Conservation (phyloP, 306 rosid species). For the Cotoneaster glaucophyllus region DNA sequence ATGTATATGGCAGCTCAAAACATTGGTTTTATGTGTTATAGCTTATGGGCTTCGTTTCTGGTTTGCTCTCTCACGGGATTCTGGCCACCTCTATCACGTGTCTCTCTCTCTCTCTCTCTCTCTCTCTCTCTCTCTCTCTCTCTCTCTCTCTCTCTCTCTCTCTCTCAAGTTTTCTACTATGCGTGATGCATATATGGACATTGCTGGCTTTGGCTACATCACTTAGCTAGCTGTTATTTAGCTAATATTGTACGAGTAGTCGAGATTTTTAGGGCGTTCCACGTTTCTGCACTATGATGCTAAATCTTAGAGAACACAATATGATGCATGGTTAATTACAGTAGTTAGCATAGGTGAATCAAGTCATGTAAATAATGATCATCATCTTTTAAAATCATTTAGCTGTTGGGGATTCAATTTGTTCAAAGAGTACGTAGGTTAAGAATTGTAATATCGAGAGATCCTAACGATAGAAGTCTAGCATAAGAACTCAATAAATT, state of each 20-base stretch:
- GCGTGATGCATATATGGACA: neutral
- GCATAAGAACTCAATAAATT: no score
- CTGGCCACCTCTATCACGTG: constrained; percentile 58
- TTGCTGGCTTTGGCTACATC: neutral
- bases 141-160: neutral
- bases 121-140: constrained; percentile 19
- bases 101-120: constrained; percentile 23
- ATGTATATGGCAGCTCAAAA: neutral
- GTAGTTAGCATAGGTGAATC: neutral
- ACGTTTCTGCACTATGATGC: constrained; percentile 32
- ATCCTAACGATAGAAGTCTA: no score
- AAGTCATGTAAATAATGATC: neutral
- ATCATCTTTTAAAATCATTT: neutral
- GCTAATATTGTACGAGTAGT: neutral
- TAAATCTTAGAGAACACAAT: neutral
- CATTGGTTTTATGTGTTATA: neutral
- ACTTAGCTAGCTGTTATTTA: neutral
- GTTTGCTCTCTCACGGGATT: constrained; percentile 60
- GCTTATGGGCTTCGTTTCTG: constrained; percentile 5
- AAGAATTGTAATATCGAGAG: no score
- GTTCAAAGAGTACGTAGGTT: neutral
- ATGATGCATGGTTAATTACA: neutral
- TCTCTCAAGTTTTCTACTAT: neutral
- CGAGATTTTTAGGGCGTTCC: constrained; percentile 17
- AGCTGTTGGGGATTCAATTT: neutral